These are phyloP conservation scores for Botrytis hyacinthi DNA, from an alignment of 2,329 filamentous ascomycete species.

Conservation along the genomic window DNA sequence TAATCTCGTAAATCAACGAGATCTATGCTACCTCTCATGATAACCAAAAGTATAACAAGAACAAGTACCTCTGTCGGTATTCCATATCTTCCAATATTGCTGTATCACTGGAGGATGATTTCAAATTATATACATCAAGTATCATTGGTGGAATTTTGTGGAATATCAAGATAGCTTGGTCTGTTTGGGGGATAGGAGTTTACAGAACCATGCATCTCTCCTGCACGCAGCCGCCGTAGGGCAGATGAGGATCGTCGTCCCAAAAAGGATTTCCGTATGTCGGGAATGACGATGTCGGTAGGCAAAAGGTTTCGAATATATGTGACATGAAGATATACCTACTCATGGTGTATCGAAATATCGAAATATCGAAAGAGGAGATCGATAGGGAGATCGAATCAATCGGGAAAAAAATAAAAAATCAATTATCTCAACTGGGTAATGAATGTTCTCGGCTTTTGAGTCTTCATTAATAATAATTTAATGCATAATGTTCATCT, in stretches of 20 bases:
- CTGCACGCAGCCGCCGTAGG: slow-evolving; percentile 21
- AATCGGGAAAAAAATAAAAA: not conserved
- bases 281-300: not conserved
- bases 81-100: not conserved
- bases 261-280: slow-evolving; percentile 11
- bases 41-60: not conserved
- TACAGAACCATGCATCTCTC: slow-evolving; percentile 15
- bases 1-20: not conserved
- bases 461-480: not conserved
- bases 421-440: not conserved
- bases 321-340: slow-evolving; percentile 12
- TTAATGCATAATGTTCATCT: slow-evolving; percentile 3
- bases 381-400: not conserved
- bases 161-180: not conserved
- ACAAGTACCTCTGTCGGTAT: not conserved
- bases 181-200: slow-evolving; percentile 9
- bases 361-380: not conserved
- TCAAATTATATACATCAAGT: not conserved
- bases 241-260: slow-evolving; percentile 29
- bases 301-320: not conserved
- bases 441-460: not conserved
- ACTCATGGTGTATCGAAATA: not conserved
- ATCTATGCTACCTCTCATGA: not conserved
- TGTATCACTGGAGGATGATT: slow-evolving; percentile 5
- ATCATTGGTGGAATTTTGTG: not conserved